These are phyloP conservation scores for Poronia punctata DNA, from an alignment of 495 filamentous ascomycete genomes.

Conservation along the genomic window DNA sequence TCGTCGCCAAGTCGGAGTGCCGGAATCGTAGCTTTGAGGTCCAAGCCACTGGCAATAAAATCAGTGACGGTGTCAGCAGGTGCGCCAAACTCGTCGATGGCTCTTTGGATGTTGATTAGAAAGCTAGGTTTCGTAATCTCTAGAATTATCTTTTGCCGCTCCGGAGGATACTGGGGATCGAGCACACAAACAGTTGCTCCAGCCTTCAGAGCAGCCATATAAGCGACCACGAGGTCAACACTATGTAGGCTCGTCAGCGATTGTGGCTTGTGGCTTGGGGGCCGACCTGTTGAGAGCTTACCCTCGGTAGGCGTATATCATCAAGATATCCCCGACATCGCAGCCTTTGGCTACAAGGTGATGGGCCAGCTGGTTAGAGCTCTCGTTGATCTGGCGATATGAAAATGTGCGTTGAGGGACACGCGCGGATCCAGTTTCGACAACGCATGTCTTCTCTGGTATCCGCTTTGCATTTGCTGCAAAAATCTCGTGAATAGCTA, in stretches of 20 bases:
- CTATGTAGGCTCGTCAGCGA: no score
- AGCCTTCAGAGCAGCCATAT: conserved; percentile 45
- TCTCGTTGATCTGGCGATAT: conserved; percentile 69
- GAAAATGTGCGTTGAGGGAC: conserved; percentile 54
- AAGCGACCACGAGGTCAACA: conserved; percentile 54
- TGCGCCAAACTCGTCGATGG: conserved; percentile 54
- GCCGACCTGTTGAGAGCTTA: background rate
- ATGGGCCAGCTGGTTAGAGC: conserved; percentile 63
- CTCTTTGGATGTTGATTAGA: conserved; percentile 64
- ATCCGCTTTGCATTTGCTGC: conserved; percentile 47
- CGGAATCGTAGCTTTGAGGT: conserved; percentile 61
- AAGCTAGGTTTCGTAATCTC: conserved; percentile 69
- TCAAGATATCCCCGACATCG: conserved; percentile 67
- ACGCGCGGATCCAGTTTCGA: conserved; percentile 56
- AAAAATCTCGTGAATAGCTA: conserved; percentile 70
- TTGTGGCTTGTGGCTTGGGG: no score
- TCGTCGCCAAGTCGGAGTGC: conserved; percentile 58
- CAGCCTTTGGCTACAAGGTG: conserved; percentile 60
- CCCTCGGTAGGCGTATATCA: conserved; percentile 68
- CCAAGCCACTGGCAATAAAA: conserved; percentile 58
- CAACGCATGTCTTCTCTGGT: conserved; percentile 64
- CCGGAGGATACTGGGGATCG: conserved; percentile 71
- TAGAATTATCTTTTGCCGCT: conserved; percentile 69
- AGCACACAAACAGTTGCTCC: conserved; percentile 58
- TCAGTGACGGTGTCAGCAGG: conserved; percentile 51